Evolutionary conservation across 1,284 basidiomycete species (phyloP), one percentile per base, ranked within the genome.

Genomic region (Amylostereum areolatum): DNA sequence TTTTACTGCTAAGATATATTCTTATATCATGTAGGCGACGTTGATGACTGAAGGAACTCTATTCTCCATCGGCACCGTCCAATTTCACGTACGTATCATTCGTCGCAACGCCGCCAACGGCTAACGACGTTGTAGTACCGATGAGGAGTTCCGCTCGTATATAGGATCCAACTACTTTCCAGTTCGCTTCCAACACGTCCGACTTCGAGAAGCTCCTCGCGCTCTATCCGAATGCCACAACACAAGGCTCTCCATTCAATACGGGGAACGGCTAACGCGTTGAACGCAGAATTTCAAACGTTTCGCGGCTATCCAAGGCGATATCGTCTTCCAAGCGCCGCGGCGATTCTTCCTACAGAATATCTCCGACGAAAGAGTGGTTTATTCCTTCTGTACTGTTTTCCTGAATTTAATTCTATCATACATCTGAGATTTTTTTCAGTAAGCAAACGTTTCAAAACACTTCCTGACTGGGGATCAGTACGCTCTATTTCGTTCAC

Each of bases 221-320:
- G 5, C 56, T 60, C 7, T 67, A 66, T 50, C 61, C 64, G 10
- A 36, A 55, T 4, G 60, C 66, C 45, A 50, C 57, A 11, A 47
- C 57, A 10, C 49, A 58, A 53, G 66, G 66, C 6, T 65, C 66
- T 12, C 69, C 68, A 0, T 70, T 65, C 51, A 53, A 62, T 30
- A 70, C 68, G 4, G 65, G 65, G 68, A 4, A 44, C 31, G 1
- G 49, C 49, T 1, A 70, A 70, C 53, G 58, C 58, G 24, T 29
- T 66, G n/a, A 65, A 62, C 52, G 62, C 68, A 0, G 51, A 69
- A 52, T 70, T 70, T 55, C 58, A 68, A 70, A 51, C 61, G 69
- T 1, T 44, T 68, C 18, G 62, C 67, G 1, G 61, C 68, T 1
- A 46, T 69, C 5, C 55, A 61, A 34, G 67, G 68, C 5, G 70